Percentiles rank a stretch among this genome's conserved stretches.
Conservation (phyloP, 75 land plant species). For the Chamaecyparis obtusa region DNA sequence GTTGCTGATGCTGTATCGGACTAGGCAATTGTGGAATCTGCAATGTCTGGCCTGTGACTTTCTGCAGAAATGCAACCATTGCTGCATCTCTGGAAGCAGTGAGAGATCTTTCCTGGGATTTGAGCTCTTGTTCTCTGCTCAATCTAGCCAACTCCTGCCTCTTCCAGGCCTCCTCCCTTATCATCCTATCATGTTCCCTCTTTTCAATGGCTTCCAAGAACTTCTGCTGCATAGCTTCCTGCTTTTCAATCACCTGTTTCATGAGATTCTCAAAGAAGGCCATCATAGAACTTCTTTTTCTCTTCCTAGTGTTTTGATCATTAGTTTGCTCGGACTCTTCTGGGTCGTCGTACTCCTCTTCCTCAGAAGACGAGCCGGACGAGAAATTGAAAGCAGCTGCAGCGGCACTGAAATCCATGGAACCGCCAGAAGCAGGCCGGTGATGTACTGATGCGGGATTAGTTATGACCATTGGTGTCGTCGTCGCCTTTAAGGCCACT, state of each 20-base stretch:
- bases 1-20: neutral
- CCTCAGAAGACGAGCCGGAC: neutral
- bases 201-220: constrained; percentile 44
- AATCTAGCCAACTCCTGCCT: constrained; percentile 39
- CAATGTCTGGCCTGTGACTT: constrained; percentile 44
- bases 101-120: constrained; percentile 32
- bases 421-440: neutral
- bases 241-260: constrained; percentile 39
- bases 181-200: constrained; percentile 39
- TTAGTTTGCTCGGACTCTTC: neutral
- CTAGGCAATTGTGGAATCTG: constrained; percentile 16
- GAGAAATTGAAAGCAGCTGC: constrained; percentile 2
- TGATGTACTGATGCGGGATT: neutral
- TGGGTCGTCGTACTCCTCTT: constrained; percentile 24
- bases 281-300: constrained; percentile 23
- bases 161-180: constrained; percentile 45
- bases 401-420: neutral
- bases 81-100: constrained; percentile 47
- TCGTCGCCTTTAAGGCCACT: neutral
- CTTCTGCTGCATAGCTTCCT: constrained; percentile 48
- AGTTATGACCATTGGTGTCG: neutral
- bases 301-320: constrained; percentile 10
- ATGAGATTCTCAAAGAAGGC: constrained; percentile 29
- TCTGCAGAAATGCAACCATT: constrained; percentile 42
- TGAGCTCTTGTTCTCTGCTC: constrained; percentile 42